Base-by-base conservation (phyloP, 2,329 filamentous ascomycete genomes). In the Teratosphaeria epicoccoides region DNA sequence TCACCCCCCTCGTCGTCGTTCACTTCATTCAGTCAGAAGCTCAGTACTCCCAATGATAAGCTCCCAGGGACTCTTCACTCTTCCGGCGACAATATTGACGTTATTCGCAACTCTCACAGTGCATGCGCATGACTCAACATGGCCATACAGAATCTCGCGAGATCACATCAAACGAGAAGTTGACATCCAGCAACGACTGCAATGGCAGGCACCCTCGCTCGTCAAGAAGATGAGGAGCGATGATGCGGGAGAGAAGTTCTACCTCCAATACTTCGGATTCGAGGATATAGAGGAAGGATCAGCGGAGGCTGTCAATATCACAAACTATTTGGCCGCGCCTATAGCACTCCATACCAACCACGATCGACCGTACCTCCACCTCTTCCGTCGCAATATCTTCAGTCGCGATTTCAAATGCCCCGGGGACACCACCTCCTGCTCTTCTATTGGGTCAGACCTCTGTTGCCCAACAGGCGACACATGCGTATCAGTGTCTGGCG, bases 171-270 rank as follows among this genome's bases (percentile, higher is more conserved):
- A 71, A 52, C 64, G 72, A 26, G 67, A 69, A n/a, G 52, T 71
- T 11, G 64, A 69, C 49, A 66, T 69, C 40, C 67, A 66, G 55
- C 67, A 70, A 57, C 67, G 61, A 55, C 62, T 75, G 49, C 65
- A 58, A 57, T 59, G 57, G 59, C 66, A 70, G 62, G 67, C 59
- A 40, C 84, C 84, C 0, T 76, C 79, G 1, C 85, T 80, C 0
- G 75, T 90, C 50, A 80, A 79, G 63, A 89, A 89, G 64, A 87
- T 90, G 79, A 75, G 80, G 47, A 75, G 80, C 46, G 74, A 75
- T 4, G 82, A 88, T 63, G 78, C 81, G 47, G 79, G 79, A 54
- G 84, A 87, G 64, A 93, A 88, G 75, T 84, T 91, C 64, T 80
- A 83, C 58, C 72, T 83, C 51, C 77, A 86, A 44, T 84, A 88